Conservation (phyloP, 2,329 filamentous ascomycete species). For the Penicillium sp. region DNA sequence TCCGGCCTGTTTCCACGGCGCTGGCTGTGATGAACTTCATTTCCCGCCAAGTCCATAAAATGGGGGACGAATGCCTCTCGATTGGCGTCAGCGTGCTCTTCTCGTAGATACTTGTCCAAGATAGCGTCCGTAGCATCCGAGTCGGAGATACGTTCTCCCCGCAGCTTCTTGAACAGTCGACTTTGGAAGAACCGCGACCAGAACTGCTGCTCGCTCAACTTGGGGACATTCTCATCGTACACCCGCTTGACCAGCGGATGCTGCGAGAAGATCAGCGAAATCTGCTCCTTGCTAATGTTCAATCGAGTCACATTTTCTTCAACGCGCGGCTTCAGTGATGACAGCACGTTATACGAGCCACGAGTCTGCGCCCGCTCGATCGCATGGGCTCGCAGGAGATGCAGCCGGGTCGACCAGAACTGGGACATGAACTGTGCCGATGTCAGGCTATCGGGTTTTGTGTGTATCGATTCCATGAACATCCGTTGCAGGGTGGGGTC, state of each 20-base stretch:
- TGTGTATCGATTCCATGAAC: conserved; percentile 81
- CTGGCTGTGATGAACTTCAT: conserved; percentile 92
- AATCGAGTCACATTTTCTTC: conserved; percentile 77
- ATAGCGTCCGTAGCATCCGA: conserved; percentile 76
- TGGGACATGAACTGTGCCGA: conserved; percentile 83
- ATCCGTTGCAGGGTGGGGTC: conserved; percentile 78
- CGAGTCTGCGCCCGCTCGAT: conserved; percentile 86
- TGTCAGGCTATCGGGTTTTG: conserved; percentile 83
- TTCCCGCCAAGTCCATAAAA: conserved; percentile 90
- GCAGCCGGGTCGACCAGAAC: conserved; percentile 91
- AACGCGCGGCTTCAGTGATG: conserved; percentile 80
- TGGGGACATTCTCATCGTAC: conserved; percentile 91
- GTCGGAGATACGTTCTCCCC: conserved; percentile 84
- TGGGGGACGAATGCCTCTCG: conserved; percentile 74
- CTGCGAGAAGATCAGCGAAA: conserved; percentile 89
- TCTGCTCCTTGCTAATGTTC: conserved; percentile 88
- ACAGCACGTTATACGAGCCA: conserved; percentile 91
- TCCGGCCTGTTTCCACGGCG: conserved; percentile 86
- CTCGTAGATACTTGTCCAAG: conserved; percentile 85
- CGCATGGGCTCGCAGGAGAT: conserved; percentile 84
- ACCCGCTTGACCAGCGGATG: conserved; percentile 88
- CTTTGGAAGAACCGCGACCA: conserved; percentile 96
- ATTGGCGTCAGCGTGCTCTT: conserved; percentile 62
- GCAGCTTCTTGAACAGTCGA: conserved; percentile 85
- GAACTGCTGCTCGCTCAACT: conserved; percentile 78